Evolutionary conservation across 305 asterid genomes (phyloP).

Genomic region (Solanum hybrid): DNA sequence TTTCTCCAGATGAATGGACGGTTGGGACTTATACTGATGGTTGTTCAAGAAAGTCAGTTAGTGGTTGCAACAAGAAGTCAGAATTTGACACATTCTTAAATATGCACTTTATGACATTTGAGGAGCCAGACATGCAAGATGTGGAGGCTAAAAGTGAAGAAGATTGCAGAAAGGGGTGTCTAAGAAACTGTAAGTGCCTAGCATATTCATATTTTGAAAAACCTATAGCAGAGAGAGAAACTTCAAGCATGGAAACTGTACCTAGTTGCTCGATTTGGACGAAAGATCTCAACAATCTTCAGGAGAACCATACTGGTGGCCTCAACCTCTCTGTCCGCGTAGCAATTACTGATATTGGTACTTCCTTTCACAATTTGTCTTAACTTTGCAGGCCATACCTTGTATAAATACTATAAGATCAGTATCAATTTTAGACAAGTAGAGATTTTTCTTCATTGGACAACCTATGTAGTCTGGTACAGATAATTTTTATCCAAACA

Average conservation of each 20-base stretch:
- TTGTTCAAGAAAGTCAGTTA: neutral
- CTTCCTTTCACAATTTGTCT: neutral
- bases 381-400: neutral
- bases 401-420: neutral
- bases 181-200: constrained; percentile 15
- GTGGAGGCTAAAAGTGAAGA: neutral
- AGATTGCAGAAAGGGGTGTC: constrained; percentile 19
- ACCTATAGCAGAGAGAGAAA: neutral
- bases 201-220: constrained; percentile 16
- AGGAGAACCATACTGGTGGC: neutral
- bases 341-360: neutral
- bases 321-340: neutral
- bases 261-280: neutral
- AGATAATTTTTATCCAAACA: neutral
- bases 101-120: neutral
- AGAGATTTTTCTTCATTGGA: neutral
- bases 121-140: neutral
- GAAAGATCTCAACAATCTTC: neutral
- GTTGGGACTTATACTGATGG: neutral
- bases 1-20: constrained; percentile 13
- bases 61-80: neutral
- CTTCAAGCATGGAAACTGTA: neutral
- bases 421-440: neutral
- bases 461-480: neutral
- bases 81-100: constrained; percentile 6